Evolutionary conservation across 2,329 filamentous ascomycete genomes (phyloP).

Genomic region (Hymenoscyphus scutula): DNA sequence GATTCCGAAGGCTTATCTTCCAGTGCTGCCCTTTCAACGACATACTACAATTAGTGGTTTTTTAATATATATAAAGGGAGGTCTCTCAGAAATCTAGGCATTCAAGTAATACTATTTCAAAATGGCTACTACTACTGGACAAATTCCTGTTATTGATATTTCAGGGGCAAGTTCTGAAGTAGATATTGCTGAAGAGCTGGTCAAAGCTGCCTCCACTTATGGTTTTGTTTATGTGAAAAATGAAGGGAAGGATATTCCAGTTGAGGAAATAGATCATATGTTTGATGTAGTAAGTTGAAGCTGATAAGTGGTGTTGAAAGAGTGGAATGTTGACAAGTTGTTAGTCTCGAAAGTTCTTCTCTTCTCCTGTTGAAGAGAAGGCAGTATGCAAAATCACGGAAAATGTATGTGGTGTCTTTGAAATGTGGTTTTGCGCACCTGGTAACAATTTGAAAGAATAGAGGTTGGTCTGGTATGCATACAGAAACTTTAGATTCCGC

Average conservation of each 20-base stretch:
- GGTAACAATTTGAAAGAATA: slow-evolving; percentile 56
- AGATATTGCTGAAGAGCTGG: slow-evolving; percentile 63
- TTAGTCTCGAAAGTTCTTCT: slow-evolving; percentile 72
- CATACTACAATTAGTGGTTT: too few relatives aligned
- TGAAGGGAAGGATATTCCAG: slow-evolving; percentile 65
- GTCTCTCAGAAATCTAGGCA: too few relatives aligned
- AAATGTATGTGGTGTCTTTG: slow-evolving; percentile 40
- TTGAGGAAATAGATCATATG: slow-evolving; percentile 62
- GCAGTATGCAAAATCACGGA: slow-evolving; percentile 69
- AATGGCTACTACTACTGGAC: slow-evolving; percentile 10
- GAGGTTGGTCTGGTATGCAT: slow-evolving; percentile 86
- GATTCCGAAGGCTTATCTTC: too few relatives aligned
- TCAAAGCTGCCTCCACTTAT: slow-evolving; percentile 76
- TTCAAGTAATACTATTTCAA: slow-evolving; percentile 1
- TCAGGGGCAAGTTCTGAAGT: slow-evolving; percentile 55
- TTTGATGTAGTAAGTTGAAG: slow-evolving; percentile 64
- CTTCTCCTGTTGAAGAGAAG: slow-evolving; percentile 69
- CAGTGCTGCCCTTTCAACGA: too few relatives aligned
- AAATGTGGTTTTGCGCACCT: slow-evolving; percentile 17
- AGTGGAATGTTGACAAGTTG: slow-evolving; percentile 10
- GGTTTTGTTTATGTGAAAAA: slow-evolving; percentile 91
- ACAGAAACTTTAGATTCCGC: slow-evolving; percentile 83
- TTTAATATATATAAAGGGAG: too few relatives aligned
- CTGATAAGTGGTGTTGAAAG: not conserved
- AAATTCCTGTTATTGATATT: slow-evolving; percentile 82